Percentiles rank a stretch among this genome's conserved stretches.
phyloP scores from a whole-genome alignment of 2,329 filamentous ascomycete species.

The Xylaria sp. region DNA sequence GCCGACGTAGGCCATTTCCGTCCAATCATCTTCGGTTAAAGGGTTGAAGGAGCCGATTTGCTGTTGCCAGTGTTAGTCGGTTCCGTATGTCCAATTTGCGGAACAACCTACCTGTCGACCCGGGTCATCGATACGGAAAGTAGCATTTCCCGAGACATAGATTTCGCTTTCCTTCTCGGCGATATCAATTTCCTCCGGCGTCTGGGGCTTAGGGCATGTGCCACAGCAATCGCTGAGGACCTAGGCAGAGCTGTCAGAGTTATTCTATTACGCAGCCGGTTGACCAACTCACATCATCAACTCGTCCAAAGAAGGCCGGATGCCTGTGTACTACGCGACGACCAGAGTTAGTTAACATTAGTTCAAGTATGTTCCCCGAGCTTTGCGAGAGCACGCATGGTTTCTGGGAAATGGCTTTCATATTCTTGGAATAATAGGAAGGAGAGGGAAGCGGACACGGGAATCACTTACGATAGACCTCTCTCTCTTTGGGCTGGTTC shows the following conservation, averaged over 20 bases:
- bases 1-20: conserved; percentile 89
- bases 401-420: not conserved
- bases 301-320: conserved; percentile 84
- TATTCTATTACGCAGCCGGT: not conserved
- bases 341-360: not conserved
- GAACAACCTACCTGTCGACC: conserved; percentile 69
- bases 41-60: conserved; percentile 79
- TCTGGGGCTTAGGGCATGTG: conserved; percentile 75
- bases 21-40: conserved; percentile 85
- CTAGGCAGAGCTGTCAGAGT: conserved; percentile 30
- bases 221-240: conserved; percentile 86
- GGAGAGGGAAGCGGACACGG: not conserved
- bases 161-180: conserved; percentile 78
- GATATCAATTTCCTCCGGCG: conserved; percentile 76
- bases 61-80: conserved; percentile 40
- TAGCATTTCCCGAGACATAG: conserved; percentile 78
- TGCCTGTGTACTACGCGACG: conserved; percentile 73
- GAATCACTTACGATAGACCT: conserved; percentile 63
- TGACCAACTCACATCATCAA: conserved; percentile 63
- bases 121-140: conserved; percentile 83
- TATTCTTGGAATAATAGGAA: not conserved
- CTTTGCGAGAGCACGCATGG: not conserved
- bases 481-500: conserved; percentile 81
- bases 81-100: not conserved
- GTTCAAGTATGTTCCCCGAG: not conserved